Evolutionary conservation across 2,329 filamentous ascomycete species (phyloP).

Genomic region (Mycocentrospora acerina): DNA sequence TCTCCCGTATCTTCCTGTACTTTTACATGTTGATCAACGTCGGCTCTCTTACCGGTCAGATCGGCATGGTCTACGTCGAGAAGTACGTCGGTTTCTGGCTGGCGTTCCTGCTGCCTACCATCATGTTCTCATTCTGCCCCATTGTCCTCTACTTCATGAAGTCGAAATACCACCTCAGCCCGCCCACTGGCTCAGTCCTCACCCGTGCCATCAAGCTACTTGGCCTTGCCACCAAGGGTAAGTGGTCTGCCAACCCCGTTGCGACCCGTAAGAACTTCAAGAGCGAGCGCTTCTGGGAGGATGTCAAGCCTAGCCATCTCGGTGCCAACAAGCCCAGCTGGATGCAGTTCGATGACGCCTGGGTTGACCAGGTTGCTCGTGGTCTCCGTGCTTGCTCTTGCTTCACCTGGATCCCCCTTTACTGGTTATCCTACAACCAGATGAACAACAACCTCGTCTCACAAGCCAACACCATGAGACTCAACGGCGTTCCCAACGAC

Average conservation of each 20-base stretch:
- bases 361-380: conserved; percentile 63
- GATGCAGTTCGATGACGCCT: conserved; percentile 83
- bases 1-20: conserved; percentile 60
- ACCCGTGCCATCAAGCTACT: conserved; percentile 66
- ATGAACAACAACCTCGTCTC: conserved; percentile 58
- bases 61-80: conserved; percentile 73
- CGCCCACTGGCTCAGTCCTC: conserved; percentile 72
- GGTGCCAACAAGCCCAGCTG: conserved; percentile 61
- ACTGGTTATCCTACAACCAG: conserved; percentile 55
- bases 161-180: conserved; percentile 62
- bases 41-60: conserved; percentile 67
- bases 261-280: conserved; percentile 61
- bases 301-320: conserved; percentile 67
- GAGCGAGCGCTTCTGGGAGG: conserved; percentile 63
- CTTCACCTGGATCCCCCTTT: conserved; percentile 57
- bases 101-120: conserved; percentile 67
- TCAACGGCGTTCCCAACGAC: conserved; percentile 58
- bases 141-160: conserved; percentile 61
- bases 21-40: conserved; percentile 59
- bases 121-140: conserved; percentile 64
- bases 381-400: conserved; percentile 43
- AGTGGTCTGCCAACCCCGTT: conserved; percentile 63
- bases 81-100: conserved; percentile 77
- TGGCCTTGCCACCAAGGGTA: conserved; percentile 62
- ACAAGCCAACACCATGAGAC: conserved; percentile 56